phyloP scores from a whole-genome alignment of 441 rosid species.

The Capsella rubella region DNA sequence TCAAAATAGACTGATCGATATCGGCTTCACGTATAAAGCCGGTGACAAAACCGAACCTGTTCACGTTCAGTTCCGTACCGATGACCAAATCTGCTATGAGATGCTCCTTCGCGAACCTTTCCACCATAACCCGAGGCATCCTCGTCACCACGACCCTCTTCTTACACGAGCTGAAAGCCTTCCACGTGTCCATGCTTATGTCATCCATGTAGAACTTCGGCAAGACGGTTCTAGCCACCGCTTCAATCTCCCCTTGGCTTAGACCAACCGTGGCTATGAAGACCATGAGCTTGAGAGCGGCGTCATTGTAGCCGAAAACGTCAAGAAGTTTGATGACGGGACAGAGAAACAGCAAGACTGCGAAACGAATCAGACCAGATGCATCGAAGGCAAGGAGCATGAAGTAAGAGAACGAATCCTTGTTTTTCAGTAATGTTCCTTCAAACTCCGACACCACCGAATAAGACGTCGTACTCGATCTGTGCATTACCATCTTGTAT shows the following conservation, averaged over 20 bases:
- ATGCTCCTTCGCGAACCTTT: conserved; percentile 78
- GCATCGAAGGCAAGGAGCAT: conserved; percentile 89
- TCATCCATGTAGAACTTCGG: conserved; percentile 87
- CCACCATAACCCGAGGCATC: conserved; percentile 77
- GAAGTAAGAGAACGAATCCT: conserved; percentile 73
- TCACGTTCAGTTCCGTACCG: conserved; percentile 67
- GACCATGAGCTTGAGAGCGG: conserved; percentile 63
- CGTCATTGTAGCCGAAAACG: conserved; percentile 47
- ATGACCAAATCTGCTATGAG: conserved; percentile 70
- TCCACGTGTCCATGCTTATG: conserved; percentile 68
- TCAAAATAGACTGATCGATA: conserved; percentile 42
- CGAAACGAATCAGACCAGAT: conserved; percentile 74
- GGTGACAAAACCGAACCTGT: conserved; percentile 67
- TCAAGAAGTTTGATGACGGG: conserved; percentile 65
- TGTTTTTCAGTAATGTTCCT: conserved; percentile 68
- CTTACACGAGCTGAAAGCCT: conserved; percentile 55
- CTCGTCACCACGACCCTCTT: conserved; percentile 69
- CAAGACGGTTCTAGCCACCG: conserved; percentile 81
- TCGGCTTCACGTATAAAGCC: conserved; percentile 54
- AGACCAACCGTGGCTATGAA: conserved; percentile 73
- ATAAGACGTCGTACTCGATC: conserved; percentile 36
- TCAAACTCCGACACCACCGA: conserved; percentile 80
- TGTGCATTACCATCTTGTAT: neutral
- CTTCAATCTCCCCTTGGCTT: conserved; percentile 59
- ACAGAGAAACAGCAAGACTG: conserved; percentile 60